These are phyloP conservation scores for Pouteria campechiana DNA, from an alignment of 179 eudicot species.

Conservation along the genomic window DNA sequence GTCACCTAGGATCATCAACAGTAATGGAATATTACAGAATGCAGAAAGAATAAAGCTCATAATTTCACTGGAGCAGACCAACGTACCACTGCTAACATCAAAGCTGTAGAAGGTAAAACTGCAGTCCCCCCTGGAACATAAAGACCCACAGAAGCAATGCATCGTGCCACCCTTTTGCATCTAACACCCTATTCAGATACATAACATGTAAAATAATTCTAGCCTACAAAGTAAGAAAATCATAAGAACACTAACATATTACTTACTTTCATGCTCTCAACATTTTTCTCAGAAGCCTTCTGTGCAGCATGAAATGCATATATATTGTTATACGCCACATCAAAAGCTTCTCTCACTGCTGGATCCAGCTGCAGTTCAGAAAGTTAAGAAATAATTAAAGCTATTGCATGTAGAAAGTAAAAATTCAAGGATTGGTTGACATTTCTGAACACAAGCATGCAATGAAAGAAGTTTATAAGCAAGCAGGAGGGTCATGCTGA, in stretches of 20 bases:
- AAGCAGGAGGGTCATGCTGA: too few relatives aligned
- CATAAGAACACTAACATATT: neutral
- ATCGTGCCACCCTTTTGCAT: conserved; percentile 91
- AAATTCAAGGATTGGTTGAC: too few relatives aligned
- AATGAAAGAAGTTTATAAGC: too few relatives aligned
- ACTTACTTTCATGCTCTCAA: conserved; percentile 91
- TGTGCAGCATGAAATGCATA: conserved; percentile 97
- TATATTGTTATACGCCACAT: conserved; percentile 88
- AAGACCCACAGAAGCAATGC: conserved; percentile 89
- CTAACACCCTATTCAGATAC: conserved; percentile 66
- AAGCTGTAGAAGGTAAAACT: conserved; percentile 93
- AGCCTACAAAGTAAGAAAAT: neutral
- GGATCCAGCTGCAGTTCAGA: conserved; percentile 68
- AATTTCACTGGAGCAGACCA: conserved; percentile 1
- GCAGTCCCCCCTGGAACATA: conserved; percentile 99
- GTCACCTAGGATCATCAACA: conserved; percentile 7
- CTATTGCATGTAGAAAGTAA: too few relatives aligned
- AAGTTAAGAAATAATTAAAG: neutral
- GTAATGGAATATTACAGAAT: too few relatives aligned
- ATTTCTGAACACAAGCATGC: too few relatives aligned
- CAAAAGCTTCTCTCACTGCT: conserved; percentile 78
- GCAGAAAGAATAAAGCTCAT: neutral
- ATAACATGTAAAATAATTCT: neutral
- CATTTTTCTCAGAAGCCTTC: conserved; percentile 56
- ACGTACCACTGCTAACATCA: conserved; percentile 95